phyloP scores from a whole-genome alignment of 2,329 filamentous ascomycete species.

The Basipetospora chlamydospora region DNA sequence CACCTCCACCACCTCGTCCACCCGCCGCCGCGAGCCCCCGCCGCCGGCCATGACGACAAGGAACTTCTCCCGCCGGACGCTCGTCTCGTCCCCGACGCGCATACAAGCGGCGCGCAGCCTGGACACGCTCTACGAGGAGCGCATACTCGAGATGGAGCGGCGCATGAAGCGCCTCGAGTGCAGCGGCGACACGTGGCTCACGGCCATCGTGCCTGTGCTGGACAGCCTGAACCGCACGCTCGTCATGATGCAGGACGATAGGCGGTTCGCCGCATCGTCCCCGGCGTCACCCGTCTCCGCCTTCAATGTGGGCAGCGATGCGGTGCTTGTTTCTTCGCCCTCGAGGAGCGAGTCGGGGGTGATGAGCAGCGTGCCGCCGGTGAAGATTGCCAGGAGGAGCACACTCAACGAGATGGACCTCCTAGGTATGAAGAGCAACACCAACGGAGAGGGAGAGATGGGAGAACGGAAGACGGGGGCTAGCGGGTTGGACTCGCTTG shows the following conservation, averaged over 20 bases:
- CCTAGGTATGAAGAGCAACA: conserved; percentile 13
- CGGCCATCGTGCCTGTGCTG: conserved; percentile 28
- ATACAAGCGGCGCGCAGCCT: background rate
- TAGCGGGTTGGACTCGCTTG: conserved; percentile 24
- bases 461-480: conserved; percentile 15
- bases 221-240: conserved; percentile 26
- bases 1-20: conserved; percentile 14
- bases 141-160: conserved; percentile 30
- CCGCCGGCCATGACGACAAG: too few species aligned
- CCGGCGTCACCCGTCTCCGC: too few species aligned
- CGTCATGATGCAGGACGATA: conserved; percentile 10
- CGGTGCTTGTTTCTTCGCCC: too few species aligned
- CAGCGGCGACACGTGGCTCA: conserved; percentile 29
- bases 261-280: conserved; percentile 6
- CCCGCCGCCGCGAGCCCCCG: conserved; percentile 17
- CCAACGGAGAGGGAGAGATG: conserved; percentile 8
- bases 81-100: background rate
- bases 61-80: too few species aligned
- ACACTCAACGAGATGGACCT: conserved; percentile 16
- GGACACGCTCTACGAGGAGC: conserved; percentile 23
- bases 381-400: conserved; percentile 11
- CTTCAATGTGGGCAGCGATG: too few species aligned
- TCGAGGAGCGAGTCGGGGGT: too few species aligned
- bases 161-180: conserved; percentile 30
- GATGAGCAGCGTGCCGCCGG: too few species aligned